phyloP scores from a whole-genome alignment of 176 grass and related monocot species.

The Canna indica region DNA sequence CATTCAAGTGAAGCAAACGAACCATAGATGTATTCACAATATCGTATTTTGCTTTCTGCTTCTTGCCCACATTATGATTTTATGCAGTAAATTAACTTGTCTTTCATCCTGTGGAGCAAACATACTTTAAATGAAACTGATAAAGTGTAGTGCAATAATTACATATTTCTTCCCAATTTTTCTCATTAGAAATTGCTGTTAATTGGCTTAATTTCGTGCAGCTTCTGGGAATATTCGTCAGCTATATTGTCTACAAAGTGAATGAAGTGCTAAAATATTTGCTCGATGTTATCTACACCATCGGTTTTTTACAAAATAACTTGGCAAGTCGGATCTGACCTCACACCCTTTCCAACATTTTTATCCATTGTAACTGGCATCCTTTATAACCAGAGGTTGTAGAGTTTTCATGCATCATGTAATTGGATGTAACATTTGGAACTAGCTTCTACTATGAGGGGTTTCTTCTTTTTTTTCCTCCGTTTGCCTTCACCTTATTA shows the following conservation, averaged over 20 bases:
- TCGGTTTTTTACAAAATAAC: conserved; percentile 24
- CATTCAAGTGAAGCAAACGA: too few relatives aligned
- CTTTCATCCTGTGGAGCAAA: too few relatives aligned
- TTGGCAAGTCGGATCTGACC: conserved; percentile 16
- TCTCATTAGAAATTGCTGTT: not conserved
- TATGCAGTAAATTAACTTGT: too few relatives aligned
- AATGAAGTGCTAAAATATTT: conserved; percentile 29
- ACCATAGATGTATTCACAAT: too few relatives aligned
- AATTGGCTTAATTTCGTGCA: conserved; percentile 24
- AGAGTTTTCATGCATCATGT: not conserved
- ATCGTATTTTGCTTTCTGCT: too few relatives aligned
- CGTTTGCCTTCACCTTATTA: not conserved
- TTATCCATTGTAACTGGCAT: not conserved
- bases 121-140: not conserved
- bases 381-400: not conserved
- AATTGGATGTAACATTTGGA: not conserved
- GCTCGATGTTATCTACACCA: not conserved
- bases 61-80: too few relatives aligned
- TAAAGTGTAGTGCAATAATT: not conserved
- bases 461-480: not conserved
- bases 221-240: conserved; percentile 91
- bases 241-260: conserved; percentile 89
- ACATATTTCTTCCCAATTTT: not conserved
- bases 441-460: not conserved
- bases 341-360: not conserved